phyloP scores from a whole-genome alignment of 2,329 filamentous ascomycete genomes.

The Colletotrichum gigasporum region DNA sequence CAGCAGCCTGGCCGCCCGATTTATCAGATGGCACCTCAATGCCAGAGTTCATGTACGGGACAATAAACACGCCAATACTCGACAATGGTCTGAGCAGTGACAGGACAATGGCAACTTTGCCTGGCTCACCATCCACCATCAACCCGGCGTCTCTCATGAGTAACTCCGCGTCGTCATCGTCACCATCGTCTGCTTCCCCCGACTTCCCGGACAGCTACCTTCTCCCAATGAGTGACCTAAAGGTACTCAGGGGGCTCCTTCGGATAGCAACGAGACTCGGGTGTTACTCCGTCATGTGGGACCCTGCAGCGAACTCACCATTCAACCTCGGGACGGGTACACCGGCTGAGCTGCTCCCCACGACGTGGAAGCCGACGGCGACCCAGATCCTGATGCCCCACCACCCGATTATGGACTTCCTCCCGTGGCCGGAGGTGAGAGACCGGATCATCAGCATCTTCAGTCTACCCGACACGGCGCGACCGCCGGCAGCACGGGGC shows the following conservation, averaged over 20 bases:
- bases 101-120: neutral
- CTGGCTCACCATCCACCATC: conserved; percentile 13
- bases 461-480: conserved; percentile 54
- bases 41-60: conserved; percentile 4
- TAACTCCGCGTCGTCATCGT: conserved; percentile 27
- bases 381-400: conserved; percentile 61
- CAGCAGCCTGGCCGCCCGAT: neutral
- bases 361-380: conserved; percentile 59
- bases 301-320: conserved; percentile 54
- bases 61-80: neutral
- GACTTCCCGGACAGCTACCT: conserved; percentile 57
- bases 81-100: neutral
- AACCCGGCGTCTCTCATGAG: conserved; percentile 22
- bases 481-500: conserved; percentile 56
- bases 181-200: conserved; percentile 8
- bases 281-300: conserved; percentile 53
- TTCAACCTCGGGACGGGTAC: conserved; percentile 48
- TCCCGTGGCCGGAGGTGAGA: conserved; percentile 66
- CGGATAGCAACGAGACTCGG: conserved; percentile 58
- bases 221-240: conserved; percentile 58
- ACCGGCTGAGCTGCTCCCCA: conserved; percentile 50
- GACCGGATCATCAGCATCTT: conserved; percentile 63
- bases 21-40: conserved; percentile 3
- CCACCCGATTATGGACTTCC: conserved; percentile 65
- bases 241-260: conserved; percentile 55